These are phyloP conservation scores for Umbellularia californica DNA, from an alignment of 164 flowering plant genomes.

Conservation along the genomic window DNA sequence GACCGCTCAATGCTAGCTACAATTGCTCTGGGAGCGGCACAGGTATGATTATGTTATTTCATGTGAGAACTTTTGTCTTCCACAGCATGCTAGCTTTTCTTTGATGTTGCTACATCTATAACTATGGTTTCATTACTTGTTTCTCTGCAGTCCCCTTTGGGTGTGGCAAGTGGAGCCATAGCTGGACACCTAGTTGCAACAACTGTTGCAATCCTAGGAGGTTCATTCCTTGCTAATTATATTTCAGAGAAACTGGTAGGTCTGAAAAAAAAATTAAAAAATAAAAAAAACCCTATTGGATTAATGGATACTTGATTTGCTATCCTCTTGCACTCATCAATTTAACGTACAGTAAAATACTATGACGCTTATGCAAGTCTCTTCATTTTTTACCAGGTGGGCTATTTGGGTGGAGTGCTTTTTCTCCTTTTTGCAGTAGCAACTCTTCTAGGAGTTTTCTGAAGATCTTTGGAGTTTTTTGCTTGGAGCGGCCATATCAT, in stretches of 20 bases:
- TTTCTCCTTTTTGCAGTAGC: constrained; percentile 86
- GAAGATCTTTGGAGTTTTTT: neutral
- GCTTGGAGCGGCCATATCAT: neutral
- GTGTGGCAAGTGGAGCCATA: constrained; percentile 95
- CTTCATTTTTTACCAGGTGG: constrained; percentile 56
- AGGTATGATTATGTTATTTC: constrained; percentile 45
- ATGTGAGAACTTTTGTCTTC: neutral
- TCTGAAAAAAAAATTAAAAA: too few species aligned
- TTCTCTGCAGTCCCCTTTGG: constrained; percentile 85
- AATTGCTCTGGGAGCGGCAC: constrained; percentile 96
- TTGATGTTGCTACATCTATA: neutral
- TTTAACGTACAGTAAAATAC: neutral
- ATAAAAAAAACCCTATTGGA: too few species aligned
- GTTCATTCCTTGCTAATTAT: constrained; percentile 87
- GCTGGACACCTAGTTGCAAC: constrained; percentile 92
- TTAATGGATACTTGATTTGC: neutral
- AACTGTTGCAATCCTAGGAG: constrained; percentile 70
- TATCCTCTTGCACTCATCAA: neutral
- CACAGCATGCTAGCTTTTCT: neutral
- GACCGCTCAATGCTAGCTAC: constrained; percentile 99
- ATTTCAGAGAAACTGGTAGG: constrained; percentile 94
- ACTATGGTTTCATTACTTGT: neutral
- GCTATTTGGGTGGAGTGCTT: constrained; percentile 80
- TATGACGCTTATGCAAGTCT: neutral
- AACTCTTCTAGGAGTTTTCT: constrained; percentile 88